phyloP scores from a whole-genome alignment of 1,284 basidiomycete species.

The Naganishia sp. region DNA sequence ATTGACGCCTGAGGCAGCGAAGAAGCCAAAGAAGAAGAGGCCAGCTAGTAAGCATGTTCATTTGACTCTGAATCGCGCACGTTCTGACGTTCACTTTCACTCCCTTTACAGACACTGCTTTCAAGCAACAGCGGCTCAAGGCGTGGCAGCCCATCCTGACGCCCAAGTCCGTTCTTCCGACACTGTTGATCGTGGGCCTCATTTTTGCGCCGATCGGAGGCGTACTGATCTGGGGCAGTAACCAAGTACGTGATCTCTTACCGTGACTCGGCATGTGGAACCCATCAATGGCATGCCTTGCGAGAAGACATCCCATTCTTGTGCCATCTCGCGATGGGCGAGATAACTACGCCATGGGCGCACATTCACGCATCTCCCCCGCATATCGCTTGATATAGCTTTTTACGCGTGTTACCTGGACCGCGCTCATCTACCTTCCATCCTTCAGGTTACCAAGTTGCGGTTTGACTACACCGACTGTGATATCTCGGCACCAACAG shows the following conservation, averaged over 20 bases:
- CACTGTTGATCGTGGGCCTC: conserved; percentile 90
- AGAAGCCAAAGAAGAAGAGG: conserved; percentile 29
- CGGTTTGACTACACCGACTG: conserved; percentile 95
- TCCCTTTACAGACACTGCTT: conserved; percentile 76
- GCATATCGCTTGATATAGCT: neutral
- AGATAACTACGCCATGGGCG: neutral
- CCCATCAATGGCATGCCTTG: neutral
- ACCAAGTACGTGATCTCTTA: conserved; percentile 57
- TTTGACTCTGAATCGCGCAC: neutral
- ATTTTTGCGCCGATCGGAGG: conserved; percentile 96
- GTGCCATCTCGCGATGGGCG: too few species aligned
- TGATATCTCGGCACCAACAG: conserved; percentile 63
- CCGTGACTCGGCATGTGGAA: too few species aligned
- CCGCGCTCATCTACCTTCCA: neutral
- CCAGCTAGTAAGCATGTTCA: conserved; percentile 12
- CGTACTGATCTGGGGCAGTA: conserved; percentile 84
- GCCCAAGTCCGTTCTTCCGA: conserved; percentile 93
- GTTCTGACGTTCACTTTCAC: neutral
- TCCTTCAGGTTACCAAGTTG: conserved; percentile 77
- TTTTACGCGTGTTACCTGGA: neutral
- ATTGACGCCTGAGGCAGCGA: conserved; percentile 18
- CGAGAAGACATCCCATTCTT: neutral
- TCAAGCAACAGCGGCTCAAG: conserved; percentile 99
- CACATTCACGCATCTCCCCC: neutral
- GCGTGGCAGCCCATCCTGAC: conserved; percentile 99